Evolutionary conservation across 495 filamentous ascomycete species (phyloP), one percentile per base, ranked within the genome.

Genomic region (Lepraria neglecta): DNA sequence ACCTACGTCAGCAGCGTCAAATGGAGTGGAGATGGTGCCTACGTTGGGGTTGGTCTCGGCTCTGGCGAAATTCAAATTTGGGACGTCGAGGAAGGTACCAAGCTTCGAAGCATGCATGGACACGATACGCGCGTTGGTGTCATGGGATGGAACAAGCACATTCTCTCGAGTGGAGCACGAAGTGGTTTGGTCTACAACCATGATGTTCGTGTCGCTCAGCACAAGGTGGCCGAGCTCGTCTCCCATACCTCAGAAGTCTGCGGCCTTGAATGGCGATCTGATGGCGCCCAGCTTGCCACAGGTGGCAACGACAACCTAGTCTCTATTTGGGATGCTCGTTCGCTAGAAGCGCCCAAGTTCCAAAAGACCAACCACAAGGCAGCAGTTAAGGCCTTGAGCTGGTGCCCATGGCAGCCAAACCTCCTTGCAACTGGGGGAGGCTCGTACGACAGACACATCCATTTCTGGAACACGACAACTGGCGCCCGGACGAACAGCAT

Each of bases 391-490:
- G 94, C 95, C 44, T 82, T 99, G 42, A 89, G 90, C 61, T 99
- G 94, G 94, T 99, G 94, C 80, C 95, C 94, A 33, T 99, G 94
- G 94, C 95, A 97, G 78, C 80, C 87, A 67, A 97, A 97, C 80
- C 81, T 97, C 15, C 87, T 99, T 17, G 94, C 95, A 45, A 97
- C 95, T 30, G 94, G 95, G 38, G 95, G 95, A 66, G 94, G 94
- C 56, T 94, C 91, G 27, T 94, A 96, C 73, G 94, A 97, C 71
- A 86, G 90, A 65, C 88, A 97, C 76, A 99, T 99, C 72, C 95
- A 97, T 76, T 99, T 97, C 84, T 99, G 94, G 94, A 99, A 99
- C 80, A 90, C 89, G 51, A 97, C 94, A 17, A 95, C 94, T 9
- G 94, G 94, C 60, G 94, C 94, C 30, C 87, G 94, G 58, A 92